Conservation (phyloP, 495 filamentous ascomycete genomes). For the Xeromyces bisporus region DNA sequence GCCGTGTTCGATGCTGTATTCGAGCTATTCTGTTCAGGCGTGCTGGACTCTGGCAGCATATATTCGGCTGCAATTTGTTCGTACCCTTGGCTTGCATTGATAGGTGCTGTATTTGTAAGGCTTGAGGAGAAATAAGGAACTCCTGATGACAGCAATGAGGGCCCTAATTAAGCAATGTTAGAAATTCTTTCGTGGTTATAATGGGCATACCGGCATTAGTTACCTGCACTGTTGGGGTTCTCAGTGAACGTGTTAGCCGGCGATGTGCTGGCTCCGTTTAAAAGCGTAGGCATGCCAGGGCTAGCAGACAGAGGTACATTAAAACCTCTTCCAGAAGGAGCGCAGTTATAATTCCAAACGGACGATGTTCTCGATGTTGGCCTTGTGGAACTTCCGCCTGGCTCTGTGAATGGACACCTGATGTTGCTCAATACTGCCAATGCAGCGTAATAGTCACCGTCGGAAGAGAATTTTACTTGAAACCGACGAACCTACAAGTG, state of each 20-base stretch:
- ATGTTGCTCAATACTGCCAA: slow-evolving; percentile 22
- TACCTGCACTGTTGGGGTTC: too few species aligned
- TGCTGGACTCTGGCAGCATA: not conserved
- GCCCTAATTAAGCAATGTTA: too few species aligned
- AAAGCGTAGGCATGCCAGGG: not conserved
- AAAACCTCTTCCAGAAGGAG: slow-evolving; percentile 1
- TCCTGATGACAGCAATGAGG: too few species aligned
- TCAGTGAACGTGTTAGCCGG: too few species aligned
- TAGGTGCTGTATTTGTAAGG: too few species aligned
- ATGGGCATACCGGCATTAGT: too few species aligned
- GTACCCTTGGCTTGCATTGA: too few species aligned
- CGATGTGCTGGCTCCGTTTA: too few species aligned
- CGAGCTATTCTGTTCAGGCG: not conserved
- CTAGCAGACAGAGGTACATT: slow-evolving; percentile 1
- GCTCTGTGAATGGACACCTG: slow-evolving; percentile 25
- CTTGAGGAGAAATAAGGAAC: too few species aligned
- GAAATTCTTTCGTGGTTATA: too few species aligned
- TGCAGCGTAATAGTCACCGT: slow-evolving; percentile 21
- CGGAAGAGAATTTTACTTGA: slow-evolving; percentile 25
- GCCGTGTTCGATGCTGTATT: slow-evolving; percentile 1
- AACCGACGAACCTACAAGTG: slow-evolving; percentile 27
- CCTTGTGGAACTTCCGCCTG: slow-evolving; percentile 8
- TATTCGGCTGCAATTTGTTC: too few species aligned
- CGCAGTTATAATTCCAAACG: slow-evolving; percentile 11
- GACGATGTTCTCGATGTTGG: slow-evolving; percentile 13